These are phyloP conservation scores for Acephala macrosclerotiorum DNA, from an alignment of 2,329 filamentous ascomycete species.

Conservation along the genomic window DNA sequence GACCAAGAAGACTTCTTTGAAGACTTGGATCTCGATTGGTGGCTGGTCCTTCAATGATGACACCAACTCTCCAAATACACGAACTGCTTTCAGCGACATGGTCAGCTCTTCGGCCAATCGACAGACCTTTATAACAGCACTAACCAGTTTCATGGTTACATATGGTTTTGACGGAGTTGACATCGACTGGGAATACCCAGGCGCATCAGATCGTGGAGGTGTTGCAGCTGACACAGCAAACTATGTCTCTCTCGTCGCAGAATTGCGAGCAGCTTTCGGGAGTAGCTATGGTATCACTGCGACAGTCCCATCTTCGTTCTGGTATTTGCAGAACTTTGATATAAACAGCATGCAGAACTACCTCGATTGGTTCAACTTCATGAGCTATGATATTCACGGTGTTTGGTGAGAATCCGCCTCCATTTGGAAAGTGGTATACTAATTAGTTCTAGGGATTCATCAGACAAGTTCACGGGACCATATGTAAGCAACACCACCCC, in stretches of 20 bases:
- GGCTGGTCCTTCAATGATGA: slow-evolving; percentile 30
- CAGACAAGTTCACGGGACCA: slow-evolving; percentile 40
- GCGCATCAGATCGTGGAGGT: slow-evolving; percentile 49
- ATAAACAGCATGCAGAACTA: slow-evolving; percentile 32
- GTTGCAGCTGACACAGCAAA: slow-evolving; percentile 45
- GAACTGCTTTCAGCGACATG: slow-evolving; percentile 44
- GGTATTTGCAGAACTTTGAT: slow-evolving; percentile 45
- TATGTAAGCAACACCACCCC: too few relatives aligned
- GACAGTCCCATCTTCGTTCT: slow-evolving; percentile 43
- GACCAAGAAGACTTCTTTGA: slow-evolving; percentile 27
- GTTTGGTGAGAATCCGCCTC: too few relatives aligned
- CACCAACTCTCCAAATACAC: slow-evolving; percentile 37
- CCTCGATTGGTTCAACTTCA: slow-evolving; percentile 43
- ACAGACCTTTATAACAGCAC: slow-evolving; percentile 47
- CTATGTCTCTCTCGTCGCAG: slow-evolving; percentile 38
- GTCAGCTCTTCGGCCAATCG: slow-evolving; percentile 37
- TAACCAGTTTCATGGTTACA: slow-evolving; percentile 48
- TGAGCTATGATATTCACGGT: slow-evolving; percentile 39
- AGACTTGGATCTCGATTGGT: slow-evolving; percentile 30
- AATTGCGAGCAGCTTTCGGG: slow-evolving; percentile 22
- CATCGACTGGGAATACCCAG: slow-evolving; percentile 53
- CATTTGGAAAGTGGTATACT: too few relatives aligned
- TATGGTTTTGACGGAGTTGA: slow-evolving; percentile 55
- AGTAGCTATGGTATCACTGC: slow-evolving; percentile 46
- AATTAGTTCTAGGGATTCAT: slow-evolving; percentile 39